phyloP scores from a whole-genome alignment of 441 rosid species.

The Adansonia gregorii region DNA sequence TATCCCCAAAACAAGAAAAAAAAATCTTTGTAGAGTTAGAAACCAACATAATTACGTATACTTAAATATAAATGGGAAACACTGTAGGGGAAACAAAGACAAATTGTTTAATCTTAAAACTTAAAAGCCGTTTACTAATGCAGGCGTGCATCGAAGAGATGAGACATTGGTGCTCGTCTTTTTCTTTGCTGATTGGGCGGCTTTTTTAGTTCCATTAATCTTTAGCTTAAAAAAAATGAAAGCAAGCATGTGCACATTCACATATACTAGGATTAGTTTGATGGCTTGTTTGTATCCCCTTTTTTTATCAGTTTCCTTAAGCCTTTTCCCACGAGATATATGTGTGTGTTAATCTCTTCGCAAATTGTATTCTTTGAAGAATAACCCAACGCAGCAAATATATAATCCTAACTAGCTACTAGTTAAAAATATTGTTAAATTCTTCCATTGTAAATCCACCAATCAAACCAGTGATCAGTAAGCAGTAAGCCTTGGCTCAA shows the following conservation, averaged over 20 bases:
- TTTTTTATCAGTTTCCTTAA: background rate
- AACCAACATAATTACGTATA: constrained; percentile 50
- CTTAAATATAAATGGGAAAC: constrained; percentile 29
- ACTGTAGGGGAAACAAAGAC: constrained; percentile 25
- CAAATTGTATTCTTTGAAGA: constrained; percentile 1
- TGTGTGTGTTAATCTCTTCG: background rate
- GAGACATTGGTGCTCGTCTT: constrained; percentile 40
- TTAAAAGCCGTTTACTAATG: constrained; percentile 2
- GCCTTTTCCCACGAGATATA: constrained; percentile 14
- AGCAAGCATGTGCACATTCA: background rate
- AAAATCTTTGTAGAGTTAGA: constrained; percentile 36
- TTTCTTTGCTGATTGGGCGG: constrained; percentile 35
- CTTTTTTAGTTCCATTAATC: constrained; percentile 27
- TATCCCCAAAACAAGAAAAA: background rate
- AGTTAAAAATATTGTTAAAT: too few species aligned
- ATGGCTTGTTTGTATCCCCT: background rate
- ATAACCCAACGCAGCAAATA: background rate
- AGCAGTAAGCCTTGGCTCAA: too few species aligned
- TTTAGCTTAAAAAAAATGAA: background rate
- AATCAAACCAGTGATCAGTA: too few species aligned
- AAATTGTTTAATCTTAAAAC: constrained; percentile 25
- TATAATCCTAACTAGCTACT: too few species aligned
- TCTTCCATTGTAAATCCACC: too few species aligned
- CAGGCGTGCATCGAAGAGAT: constrained; percentile 46
- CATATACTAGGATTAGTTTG: constrained; percentile 6